Percentiles rank a stretch among this genome's conserved stretches.
Conservation (phyloP, 2,329 filamentous ascomycete genomes). For the Cytospora paraplurivora region DNA sequence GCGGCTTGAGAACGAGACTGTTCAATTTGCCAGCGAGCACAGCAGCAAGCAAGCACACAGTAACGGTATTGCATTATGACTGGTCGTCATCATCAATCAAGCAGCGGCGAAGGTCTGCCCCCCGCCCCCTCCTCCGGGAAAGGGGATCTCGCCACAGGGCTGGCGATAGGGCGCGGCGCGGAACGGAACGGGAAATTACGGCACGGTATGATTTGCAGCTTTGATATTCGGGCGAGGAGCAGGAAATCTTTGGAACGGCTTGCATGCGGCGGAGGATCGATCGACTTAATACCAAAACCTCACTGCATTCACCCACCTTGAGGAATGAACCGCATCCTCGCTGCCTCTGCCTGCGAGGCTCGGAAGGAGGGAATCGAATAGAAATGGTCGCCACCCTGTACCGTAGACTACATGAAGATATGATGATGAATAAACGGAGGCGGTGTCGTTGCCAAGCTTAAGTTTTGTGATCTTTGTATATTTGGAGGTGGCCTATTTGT, state of each 20-base stretch:
- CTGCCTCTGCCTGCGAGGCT: not conserved
- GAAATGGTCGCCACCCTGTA: not conserved
- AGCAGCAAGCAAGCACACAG: slow-evolving; percentile 7
- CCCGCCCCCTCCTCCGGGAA: no score
- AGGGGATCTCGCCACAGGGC: not conserved
- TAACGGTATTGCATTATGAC: slow-evolving; percentile 15
- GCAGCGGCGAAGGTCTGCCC: not conserved
- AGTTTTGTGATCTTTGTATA: not conserved
- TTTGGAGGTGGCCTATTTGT: no score
- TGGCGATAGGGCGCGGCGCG: not conserved
- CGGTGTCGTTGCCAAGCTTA: not conserved
- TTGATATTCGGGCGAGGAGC: not conserved
- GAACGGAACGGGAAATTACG: not conserved
- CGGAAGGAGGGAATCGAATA: not conserved
- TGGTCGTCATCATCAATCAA: slow-evolving; percentile 1
- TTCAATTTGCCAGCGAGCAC: not conserved
- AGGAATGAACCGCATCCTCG: not conserved
- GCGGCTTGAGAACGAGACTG: not conserved
- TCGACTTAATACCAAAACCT: not conserved
- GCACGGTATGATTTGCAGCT: not conserved
- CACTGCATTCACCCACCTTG: not conserved
- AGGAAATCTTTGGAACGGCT: not conserved
- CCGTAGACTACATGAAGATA: not conserved
- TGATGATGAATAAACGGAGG: not conserved
- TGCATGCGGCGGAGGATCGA: not conserved